phyloP scores from a whole-genome alignment of 768 basidiomycete genomes.

The Calocybe cyanea region DNA sequence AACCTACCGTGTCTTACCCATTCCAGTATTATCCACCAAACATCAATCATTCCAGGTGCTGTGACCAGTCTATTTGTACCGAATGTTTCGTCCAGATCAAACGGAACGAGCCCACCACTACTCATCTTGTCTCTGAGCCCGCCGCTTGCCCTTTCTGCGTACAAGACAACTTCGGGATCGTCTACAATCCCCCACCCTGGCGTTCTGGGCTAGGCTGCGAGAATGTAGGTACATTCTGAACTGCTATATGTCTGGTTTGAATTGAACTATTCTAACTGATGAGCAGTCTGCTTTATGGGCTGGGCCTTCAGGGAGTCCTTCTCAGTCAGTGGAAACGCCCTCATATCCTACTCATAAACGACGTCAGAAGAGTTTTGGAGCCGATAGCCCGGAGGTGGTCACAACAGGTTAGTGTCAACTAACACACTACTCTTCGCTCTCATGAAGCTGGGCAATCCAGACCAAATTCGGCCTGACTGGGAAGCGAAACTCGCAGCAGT shows the following conservation, averaged over 20 bases:
- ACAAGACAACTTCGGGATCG: constrained; percentile 93
- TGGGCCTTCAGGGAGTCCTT: constrained; percentile 48
- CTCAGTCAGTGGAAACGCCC: constrained; percentile 33
- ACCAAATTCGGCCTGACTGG: constrained; percentile 98
- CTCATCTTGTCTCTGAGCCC: constrained; percentile 93
- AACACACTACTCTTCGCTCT: constrained; percentile 3
- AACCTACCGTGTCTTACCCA: constrained; percentile 22
- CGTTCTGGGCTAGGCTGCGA: constrained; percentile 76
- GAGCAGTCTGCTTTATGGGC: constrained; percentile 36
- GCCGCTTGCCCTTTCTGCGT: constrained; percentile 98
- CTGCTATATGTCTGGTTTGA: not conserved
- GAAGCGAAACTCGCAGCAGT: constrained; percentile 93
- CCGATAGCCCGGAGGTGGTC: constrained; percentile 86
- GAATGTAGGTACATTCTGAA: constrained; percentile 43
- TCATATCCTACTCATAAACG: constrained; percentile 56
- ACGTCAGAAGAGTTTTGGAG: constrained; percentile 85
- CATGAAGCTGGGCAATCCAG: constrained; percentile 38
- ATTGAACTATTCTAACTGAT: not conserved
- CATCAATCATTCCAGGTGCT: constrained; percentile 96
- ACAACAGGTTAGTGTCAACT: constrained; percentile 63
- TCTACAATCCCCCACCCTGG: constrained; percentile 82
- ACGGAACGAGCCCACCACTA: constrained; percentile 89
- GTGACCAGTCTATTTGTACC: constrained; percentile 97
- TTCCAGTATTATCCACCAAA: constrained; percentile 92
- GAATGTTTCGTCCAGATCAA: constrained; percentile 99